These are phyloP conservation scores for Trichoderma oligosporum DNA, from an alignment of 2,329 filamentous ascomycete genomes.

Conservation along the genomic window DNA sequence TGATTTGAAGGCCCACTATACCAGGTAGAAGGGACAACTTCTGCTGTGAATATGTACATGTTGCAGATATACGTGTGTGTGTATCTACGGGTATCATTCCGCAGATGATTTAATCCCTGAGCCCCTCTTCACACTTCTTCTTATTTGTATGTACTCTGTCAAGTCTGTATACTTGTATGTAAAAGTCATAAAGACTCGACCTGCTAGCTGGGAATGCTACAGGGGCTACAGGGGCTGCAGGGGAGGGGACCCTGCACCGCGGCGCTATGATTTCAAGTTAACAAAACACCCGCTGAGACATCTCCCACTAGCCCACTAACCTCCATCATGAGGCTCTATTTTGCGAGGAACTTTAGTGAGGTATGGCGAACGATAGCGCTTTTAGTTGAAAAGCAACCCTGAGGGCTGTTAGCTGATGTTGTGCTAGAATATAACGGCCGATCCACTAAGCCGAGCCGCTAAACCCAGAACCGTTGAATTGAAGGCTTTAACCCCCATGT, in stretches of 20 bases:
- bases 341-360: neutral
- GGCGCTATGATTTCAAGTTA: neutral
- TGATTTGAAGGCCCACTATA: too few relatives aligned
- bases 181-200: too few relatives aligned
- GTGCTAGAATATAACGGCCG: neutral
- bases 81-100: neutral
- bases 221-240: constrained; percentile 16
- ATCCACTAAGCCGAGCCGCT: constrained; percentile 3
- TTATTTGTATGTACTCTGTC: too few relatives aligned
- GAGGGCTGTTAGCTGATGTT: neutral
- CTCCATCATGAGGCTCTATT: neutral
- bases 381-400: neutral
- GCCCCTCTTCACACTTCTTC: too few relatives aligned
- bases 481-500: neutral
- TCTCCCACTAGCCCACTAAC: neutral
- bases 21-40: too few relatives aligned
- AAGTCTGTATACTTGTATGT: too few relatives aligned
- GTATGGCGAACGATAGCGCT: neutral
- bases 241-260: constrained; percentile 10
- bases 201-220: neutral
- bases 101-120: neutral
- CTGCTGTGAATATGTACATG: too few relatives aligned
- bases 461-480: constrained; percentile 6
- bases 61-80: neutral
- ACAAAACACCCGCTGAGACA: neutral